Evolutionary conservation across 2,329 filamentous ascomycete species (phyloP).

Genomic region (Lasiodiplodia hormozganensis): DNA sequence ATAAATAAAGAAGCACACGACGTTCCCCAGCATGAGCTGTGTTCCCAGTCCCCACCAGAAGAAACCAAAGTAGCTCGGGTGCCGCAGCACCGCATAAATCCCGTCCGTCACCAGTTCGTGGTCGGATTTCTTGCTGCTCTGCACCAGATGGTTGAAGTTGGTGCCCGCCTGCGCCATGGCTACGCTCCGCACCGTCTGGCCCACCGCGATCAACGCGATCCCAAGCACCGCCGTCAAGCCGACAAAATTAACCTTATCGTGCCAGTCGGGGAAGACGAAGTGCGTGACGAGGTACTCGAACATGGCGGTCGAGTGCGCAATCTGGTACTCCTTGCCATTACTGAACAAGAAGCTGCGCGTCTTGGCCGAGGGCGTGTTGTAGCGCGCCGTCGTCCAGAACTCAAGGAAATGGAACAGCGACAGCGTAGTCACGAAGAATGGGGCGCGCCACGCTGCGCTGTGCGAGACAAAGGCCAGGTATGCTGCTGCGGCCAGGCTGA

Average conservation of each 20-base stretch:
- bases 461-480: slow-evolving; percentile 39
- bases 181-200: slow-evolving; percentile 77
- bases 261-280: slow-evolving; percentile 60
- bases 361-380: slow-evolving; percentile 77
- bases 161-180: slow-evolving; percentile 90
- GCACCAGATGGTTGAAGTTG: slow-evolving; percentile 89
- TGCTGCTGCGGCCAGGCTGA: slow-evolving; percentile 42
- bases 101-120: slow-evolving; percentile 86
- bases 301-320: slow-evolving; percentile 79
- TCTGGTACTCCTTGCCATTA: slow-evolving; percentile 84
- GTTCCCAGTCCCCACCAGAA: slow-evolving; percentile 99
- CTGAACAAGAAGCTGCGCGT: slow-evolving; percentile 81
- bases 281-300: slow-evolving; percentile 72
- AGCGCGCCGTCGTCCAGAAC: slow-evolving; percentile 86
- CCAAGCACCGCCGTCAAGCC: slow-evolving; percentile 57
- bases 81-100: slow-evolving; percentile 76
- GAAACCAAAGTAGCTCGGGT: slow-evolving; percentile 97
- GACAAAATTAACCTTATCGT: slow-evolving; percentile 51
- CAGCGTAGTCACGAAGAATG: slow-evolving; percentile 71
- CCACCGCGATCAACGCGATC: slow-evolving; percentile 67
- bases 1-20: slow-evolving; percentile 78
- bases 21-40: slow-evolving; percentile 87
- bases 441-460: slow-evolving; percentile 63
- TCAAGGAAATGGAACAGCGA: slow-evolving; percentile 93
- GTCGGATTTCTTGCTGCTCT: slow-evolving; percentile 69